These are phyloP conservation scores for Tuber magnatum DNA, from an alignment of 495 filamentous ascomycete species.

Conservation along the genomic window DNA sequence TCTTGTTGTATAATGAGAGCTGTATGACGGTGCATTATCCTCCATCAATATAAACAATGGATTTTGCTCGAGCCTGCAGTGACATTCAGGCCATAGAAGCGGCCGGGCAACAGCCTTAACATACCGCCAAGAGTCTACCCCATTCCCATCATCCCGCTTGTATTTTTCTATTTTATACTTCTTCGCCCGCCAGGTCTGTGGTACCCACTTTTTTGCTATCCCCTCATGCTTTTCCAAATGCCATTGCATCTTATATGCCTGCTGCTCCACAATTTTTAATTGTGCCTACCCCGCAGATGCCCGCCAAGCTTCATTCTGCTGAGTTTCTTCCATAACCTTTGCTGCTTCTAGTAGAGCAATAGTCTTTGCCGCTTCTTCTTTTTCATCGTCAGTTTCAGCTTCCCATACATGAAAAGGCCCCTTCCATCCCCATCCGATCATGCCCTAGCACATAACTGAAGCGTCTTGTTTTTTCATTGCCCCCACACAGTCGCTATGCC, in stretches of 20 bases:
- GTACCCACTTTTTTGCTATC: too few species aligned
- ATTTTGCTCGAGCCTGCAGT: constrained; percentile 1
- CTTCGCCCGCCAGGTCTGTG: constrained; percentile 3
- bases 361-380: not conserved
- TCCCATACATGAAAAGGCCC: constrained; percentile 5
- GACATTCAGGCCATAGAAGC: constrained; percentile 12
- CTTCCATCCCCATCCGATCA: constrained; percentile 6
- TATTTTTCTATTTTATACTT: constrained; percentile 9
- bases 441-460: constrained; percentile 2
- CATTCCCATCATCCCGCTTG: not conserved
- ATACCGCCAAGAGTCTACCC: constrained; percentile 9
- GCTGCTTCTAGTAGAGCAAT: not conserved
- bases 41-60: constrained; percentile 14
- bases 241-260: too few species aligned
- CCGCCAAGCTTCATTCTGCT: not conserved
- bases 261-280: too few species aligned
- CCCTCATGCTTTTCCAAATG: too few species aligned
- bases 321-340: not conserved
- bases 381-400: not conserved
- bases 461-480: not conserved
- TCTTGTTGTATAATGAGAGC: constrained; percentile 8
- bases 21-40: constrained; percentile 11
- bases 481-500: not conserved
- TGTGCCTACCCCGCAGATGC: not conserved
- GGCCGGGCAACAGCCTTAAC: not conserved